A percentile compares a stretch with the other conserved stretches of the same genome.
phyloP scores from a whole-genome alignment of 164 flowering plant species.

The Aristolochia californica region DNA sequence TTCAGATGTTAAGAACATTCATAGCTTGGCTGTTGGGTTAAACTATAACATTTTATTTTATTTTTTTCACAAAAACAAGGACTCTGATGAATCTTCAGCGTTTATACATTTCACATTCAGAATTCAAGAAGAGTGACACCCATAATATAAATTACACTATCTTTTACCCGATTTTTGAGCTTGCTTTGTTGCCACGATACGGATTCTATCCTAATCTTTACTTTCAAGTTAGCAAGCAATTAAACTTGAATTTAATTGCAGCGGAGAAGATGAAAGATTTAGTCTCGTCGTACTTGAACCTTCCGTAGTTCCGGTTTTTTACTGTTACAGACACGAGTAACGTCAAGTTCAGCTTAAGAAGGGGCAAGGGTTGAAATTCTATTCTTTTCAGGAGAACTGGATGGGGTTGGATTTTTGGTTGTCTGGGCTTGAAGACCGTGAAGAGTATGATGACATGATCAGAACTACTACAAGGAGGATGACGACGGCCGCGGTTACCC shows the following conservation, averaged over 20 bases:
- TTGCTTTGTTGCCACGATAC: constrained; percentile 4
- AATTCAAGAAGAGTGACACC: background rate
- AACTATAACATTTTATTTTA: background rate
- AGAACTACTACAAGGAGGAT: constrained; percentile 12
- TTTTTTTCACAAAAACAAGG: background rate
- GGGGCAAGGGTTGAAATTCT: constrained; percentile 10
- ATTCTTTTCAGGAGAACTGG: constrained; percentile 13
- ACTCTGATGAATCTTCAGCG: background rate
- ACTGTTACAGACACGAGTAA: constrained; percentile 18
- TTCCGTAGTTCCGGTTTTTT: constrained; percentile 31
- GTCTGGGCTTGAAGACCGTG: constrained; percentile 28
- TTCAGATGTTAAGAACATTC: constrained; percentile 3
- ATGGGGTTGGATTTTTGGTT: constrained; percentile 19
- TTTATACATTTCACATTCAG: background rate
- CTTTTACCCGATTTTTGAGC: background rate
- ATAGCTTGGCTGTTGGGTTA: constrained; percentile 1
- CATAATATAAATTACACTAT: background rate
- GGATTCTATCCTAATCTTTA: background rate
- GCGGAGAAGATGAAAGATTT: constrained; percentile 18
- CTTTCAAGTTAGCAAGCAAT: background rate
- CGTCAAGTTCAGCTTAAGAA: constrained; percentile 16
- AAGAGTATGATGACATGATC: constrained; percentile 17
- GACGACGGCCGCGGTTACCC: constrained; percentile 11
- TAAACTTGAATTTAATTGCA: no score
- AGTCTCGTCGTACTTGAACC: constrained; percentile 21